These are phyloP conservation scores for Aspergillus sp. DNA, from an alignment of 2,329 filamentous ascomycete genomes.

Conservation along the genomic window DNA sequence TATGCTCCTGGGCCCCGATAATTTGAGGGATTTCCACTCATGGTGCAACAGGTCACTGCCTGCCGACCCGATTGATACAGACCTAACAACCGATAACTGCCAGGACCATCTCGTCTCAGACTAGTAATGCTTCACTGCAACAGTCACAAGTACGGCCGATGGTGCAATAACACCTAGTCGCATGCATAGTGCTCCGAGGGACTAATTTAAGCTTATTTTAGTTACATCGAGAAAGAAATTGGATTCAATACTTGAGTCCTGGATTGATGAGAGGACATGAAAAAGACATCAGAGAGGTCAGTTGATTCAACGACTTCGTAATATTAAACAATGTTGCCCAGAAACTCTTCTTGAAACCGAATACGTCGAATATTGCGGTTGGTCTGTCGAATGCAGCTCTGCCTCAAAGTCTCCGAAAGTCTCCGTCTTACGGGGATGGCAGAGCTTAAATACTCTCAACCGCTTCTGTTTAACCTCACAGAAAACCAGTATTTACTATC, in stretches of 20 bases:
- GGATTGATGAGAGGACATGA: neutral
- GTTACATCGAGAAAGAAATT: neutral
- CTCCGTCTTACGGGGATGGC: constrained; percentile 3
- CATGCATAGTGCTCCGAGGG: neutral
- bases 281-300: neutral
- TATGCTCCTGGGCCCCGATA: no score
- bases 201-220: neutral
- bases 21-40: no score
- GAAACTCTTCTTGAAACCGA: neutral
- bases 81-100: no score
- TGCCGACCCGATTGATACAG: no score
- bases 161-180: no score
- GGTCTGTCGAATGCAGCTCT: neutral
- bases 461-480: neutral
- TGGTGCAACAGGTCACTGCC: no score
- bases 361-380: neutral
- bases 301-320: neutral
- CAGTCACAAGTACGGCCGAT: no score
- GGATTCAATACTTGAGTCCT: neutral
- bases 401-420: constrained; percentile 8
- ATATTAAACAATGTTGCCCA: neutral
- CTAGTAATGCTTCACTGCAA: no score
- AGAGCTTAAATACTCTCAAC: neutral
- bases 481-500: neutral
- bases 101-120: no score